A percentile compares a stretch with the other conserved stretches of the same genome.
These are phyloP conservation scores for Acanthamoeba quina DNA, from an alignment of 208 protist genomes.

Conservation along the genomic window DNA sequence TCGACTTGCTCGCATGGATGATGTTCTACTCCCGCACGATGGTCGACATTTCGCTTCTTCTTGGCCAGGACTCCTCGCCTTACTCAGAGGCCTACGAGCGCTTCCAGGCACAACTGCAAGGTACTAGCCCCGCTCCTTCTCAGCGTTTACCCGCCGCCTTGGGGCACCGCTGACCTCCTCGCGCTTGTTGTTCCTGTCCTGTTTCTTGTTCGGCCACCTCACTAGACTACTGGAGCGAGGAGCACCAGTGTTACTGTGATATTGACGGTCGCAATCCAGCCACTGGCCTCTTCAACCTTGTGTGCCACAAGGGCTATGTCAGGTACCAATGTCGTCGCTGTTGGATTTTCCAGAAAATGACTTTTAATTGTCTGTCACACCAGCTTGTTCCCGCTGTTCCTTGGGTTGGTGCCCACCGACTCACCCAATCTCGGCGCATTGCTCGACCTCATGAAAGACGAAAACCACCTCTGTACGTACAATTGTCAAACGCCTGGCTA, in stretches of 20 bases:
- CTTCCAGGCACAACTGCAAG: not conserved
- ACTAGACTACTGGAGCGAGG: constrained; percentile 22
- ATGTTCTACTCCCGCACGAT: constrained; percentile 79
- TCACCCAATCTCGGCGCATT: constrained; percentile 35
- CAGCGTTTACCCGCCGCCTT: too few species aligned
- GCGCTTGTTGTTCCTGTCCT: too few species aligned
- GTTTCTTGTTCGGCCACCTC: not conserved
- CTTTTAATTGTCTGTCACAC: not conserved
- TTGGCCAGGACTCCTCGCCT: constrained; percentile 58
- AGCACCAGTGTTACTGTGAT: constrained; percentile 52
- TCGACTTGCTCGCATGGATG: constrained; percentile 92
- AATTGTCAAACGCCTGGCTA: not conserved
- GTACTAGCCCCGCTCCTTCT: not conserved
- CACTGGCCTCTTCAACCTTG: not conserved
- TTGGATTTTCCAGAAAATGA: not conserved
- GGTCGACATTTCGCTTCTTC: constrained; percentile 66
- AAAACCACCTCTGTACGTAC: constrained; percentile 68
- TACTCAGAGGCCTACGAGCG: constrained; percentile 38
- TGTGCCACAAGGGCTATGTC: constrained; percentile 54
- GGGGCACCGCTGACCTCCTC: too few species aligned
- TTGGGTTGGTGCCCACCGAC: constrained; percentile 76
- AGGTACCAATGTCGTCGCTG: not conserved
- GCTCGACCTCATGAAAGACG: constrained; percentile 78
- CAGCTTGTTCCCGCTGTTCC: constrained; percentile 90
- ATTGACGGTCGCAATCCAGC: not conserved